phyloP scores from a whole-genome alignment of 768 basidiomycete genomes.

The Collybia mongolica region DNA sequence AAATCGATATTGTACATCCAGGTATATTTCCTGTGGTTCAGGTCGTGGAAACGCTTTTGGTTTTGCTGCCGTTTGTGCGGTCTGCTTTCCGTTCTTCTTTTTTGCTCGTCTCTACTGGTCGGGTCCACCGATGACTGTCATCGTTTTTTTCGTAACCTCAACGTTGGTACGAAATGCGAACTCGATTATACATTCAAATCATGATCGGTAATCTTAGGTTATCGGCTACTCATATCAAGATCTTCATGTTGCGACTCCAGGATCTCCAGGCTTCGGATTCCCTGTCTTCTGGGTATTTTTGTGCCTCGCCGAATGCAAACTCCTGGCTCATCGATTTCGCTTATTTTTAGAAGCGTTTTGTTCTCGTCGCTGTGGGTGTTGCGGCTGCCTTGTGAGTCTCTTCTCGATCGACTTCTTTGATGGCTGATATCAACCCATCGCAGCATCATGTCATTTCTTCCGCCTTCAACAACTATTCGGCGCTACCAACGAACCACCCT shows the following conservation, averaged over 20 bases:
- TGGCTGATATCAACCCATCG: background rate
- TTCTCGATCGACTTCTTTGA: background rate
- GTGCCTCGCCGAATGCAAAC: background rate
- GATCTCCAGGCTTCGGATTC: constrained; percentile 58
- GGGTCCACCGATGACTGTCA: constrained; percentile 66
- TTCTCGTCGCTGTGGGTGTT: constrained; percentile 71
- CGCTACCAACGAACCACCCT: constrained; percentile 69
- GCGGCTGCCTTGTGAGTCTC: constrained; percentile 68
- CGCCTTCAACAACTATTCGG: constrained; percentile 75
- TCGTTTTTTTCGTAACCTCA: constrained; percentile 65
- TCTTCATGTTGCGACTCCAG: constrained; percentile 42
- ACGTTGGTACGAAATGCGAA: constrained; percentile 45
- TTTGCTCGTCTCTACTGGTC: constrained; percentile 75
- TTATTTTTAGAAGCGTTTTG: constrained; percentile 53
- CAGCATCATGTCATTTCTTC: constrained; percentile 69
- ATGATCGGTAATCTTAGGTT: constrained; percentile 37
- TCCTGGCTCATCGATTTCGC: background rate
- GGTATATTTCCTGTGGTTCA: constrained; percentile 70
- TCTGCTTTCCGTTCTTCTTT: constrained; percentile 73
- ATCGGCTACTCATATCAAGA: constrained; percentile 76
- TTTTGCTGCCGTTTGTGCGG: constrained; percentile 62
- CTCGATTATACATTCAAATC: background rate
- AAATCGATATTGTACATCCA: constrained; percentile 17
- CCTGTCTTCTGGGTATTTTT: constrained; percentile 67
- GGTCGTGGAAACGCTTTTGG: constrained; percentile 66